Evolutionary conservation across 768 basidiomycete species (phyloP).

Genomic region (Boletus vinaceobasis): DNA sequence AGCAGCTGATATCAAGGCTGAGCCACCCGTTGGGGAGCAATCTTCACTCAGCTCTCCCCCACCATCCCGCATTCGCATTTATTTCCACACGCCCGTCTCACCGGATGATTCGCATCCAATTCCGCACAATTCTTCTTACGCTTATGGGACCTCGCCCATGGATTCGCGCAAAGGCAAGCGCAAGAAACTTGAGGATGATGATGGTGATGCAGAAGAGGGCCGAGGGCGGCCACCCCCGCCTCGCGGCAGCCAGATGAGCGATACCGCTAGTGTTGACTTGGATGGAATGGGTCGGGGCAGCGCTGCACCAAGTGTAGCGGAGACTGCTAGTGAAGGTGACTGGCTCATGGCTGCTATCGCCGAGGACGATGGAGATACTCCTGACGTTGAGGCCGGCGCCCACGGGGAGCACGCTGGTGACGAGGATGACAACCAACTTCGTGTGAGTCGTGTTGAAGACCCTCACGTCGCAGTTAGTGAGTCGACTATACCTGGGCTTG

Average conservation of each 20-base stretch:
- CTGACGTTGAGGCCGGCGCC: constrained; percentile 55
- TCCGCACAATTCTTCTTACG: constrained; percentile 52
- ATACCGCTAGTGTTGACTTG: constrained; percentile 53
- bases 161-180: constrained; percentile 77
- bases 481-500: constrained; percentile 31
- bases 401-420: constrained; percentile 45
- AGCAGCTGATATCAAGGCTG: constrained; percentile 31
- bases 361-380: constrained; percentile 60
- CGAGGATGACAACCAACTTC: constrained; percentile 44
- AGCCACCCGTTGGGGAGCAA: constrained; percentile 27
- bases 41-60: constrained; percentile 40
- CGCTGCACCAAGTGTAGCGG: constrained; percentile 62
- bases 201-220: constrained; percentile 73
- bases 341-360: constrained; percentile 89
- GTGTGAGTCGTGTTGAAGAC: constrained; percentile 41
- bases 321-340: constrained; percentile 69
- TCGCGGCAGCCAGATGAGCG: constrained; percentile 42
- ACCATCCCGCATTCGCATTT: constrained; percentile 84
- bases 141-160: constrained; percentile 41
- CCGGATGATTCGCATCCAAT: constrained; percentile 77
- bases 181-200: constrained; percentile 88
- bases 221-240: constrained; percentile 64
- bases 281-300: constrained; percentile 58
- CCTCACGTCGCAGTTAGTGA: constrained; percentile 36
- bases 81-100: constrained; percentile 87